Base-by-base conservation (phyloP, 2,329 filamentous ascomycete species). In the Diaporthe longicolla region DNA sequence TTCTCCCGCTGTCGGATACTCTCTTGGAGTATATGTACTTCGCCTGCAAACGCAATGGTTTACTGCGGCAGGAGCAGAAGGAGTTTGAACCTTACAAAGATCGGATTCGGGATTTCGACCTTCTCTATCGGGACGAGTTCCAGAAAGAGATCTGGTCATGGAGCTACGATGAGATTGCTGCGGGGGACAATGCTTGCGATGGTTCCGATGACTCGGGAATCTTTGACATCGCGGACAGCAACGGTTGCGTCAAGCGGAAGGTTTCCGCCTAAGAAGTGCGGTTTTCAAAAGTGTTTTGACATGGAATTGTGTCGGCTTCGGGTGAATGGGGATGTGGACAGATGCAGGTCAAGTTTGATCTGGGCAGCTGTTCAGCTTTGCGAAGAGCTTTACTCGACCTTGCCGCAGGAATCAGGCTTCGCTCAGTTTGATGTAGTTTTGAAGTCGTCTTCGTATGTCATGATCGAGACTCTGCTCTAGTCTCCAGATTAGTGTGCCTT, bases 11-110 rank as follows among this genome's bases (percentile, higher is more conserved):
- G 15, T 69, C 73, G 7, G 73, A 70, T 15, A 32, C 52, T 11
- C 57, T 76, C 6, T 1, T 76, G 21, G 59, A 73, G 66, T 21
- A 72, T 21, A 76, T 76, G 73, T 66, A 73, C 40, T 37, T 63
- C 19, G 59, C 70, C n/a, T 71, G 65, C 59, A 70, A 73, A 26
- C 59, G 63, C 10, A 37, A 43, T 24, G 74, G 74, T 0, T 26
- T 35, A 4, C 37, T 69, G 24, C 57, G n/a, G 19, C 48, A 63
- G 8, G 74, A 74, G 15, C 35, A 71, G 40, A 45, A 61, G n/a
- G 74, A 75, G 17, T 75, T 74, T 8, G 45, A 70, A 37, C 54
- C 73, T 37, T 74, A 75, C 72, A 69, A 63, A 32, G 55, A 35
- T 32, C 45, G 29, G 29, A 24, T 74, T 24, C 55, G 55, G 1